Base-by-base conservation (phyloP, 2,329 filamentous ascomycete genomes). In the Clonostachys sp. region DNA sequence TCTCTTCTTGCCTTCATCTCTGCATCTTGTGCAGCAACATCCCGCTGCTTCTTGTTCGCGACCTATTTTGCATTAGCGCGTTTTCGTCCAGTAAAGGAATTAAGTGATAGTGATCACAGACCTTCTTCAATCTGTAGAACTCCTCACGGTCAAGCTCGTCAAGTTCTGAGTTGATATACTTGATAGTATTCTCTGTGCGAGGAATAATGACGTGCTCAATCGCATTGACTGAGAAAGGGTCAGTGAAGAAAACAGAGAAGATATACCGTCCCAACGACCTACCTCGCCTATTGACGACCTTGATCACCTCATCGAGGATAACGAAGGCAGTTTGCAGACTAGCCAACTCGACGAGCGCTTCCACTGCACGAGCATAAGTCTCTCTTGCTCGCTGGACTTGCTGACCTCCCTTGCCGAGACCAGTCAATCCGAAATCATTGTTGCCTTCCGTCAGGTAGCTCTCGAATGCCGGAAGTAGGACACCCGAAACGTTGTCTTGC, bases 141-240 rank as follows among this genome's bases (percentile, higher is more conserved):
- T 99, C 94, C 66, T 97, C 94, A 75, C 94, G 83, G 70, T 97
- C 95, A 45, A 99, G 77, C 71, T 99, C 94, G 63, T 99, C 94
- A 14, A 99, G 81, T 66, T 99, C 94, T 1, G 92, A 96, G 72
- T 97, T 97, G 78, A 97, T 97, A 63, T 97, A 99, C 72, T 96
- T 96, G 75, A 99, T 99, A n/a, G 94, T 99, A 62, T 97, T 99
- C 67, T 99, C 94, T 13, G 94, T 99, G 55, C 94, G 81, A 12
- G 94, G 94, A 60, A 99, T 99, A 57, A 99, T 97, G 58, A 99
- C 89, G 66, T 95, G 88, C 68, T 94, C 89, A 61, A 97, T 96
- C 48, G 92, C 92, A 63, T 96, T 96, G 16, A 97, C 92, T 89
- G 18, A 3, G 49, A 53, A 30, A 46, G 10, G 14, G 53, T 41